A percentile compares a stretch with the other conserved stretches of the same genome.
Evolutionary conservation across 345 rosid species (phyloP).

Genomic region (Aquilaria yunnanensis): DNA sequence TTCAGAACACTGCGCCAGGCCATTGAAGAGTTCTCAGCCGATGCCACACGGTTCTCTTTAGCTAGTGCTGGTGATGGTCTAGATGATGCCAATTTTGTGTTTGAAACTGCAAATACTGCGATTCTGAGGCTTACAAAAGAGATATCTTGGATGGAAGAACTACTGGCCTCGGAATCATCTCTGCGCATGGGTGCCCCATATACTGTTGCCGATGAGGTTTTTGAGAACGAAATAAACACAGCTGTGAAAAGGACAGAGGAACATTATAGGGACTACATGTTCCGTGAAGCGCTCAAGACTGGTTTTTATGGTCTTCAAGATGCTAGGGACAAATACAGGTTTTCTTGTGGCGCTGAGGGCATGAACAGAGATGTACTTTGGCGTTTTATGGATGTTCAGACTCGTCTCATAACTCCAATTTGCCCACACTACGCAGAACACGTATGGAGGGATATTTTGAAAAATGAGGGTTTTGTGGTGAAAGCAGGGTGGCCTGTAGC

Average conservation of each 20-base stretch:
- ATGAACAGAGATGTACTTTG: slow-evolving; percentile 64
- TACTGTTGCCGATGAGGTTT: slow-evolving; percentile 78
- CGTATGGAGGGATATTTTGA: slow-evolving; percentile 84
- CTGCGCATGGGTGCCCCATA: slow-evolving; percentile 65
- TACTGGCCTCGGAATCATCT: slow-evolving; percentile 55
- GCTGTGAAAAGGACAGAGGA: slow-evolving; percentile 70
- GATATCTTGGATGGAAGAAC: slow-evolving; percentile 90
- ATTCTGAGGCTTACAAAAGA: slow-evolving; percentile 84
- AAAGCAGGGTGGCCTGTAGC: slow-evolving; percentile 88
- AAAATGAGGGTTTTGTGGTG: slow-evolving; percentile 71
- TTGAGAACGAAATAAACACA: slow-evolving; percentile 81
- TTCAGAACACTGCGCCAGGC: slow-evolving; percentile 83
- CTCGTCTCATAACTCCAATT: slow-evolving; percentile 77
- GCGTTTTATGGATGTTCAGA: slow-evolving; percentile 89
- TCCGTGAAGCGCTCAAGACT: slow-evolving; percentile 83
- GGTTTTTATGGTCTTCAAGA: slow-evolving; percentile 94
- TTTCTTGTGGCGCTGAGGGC: slow-evolving; percentile 69
- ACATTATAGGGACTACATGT: slow-evolving; percentile 61
- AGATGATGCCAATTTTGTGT: slow-evolving; percentile 96
- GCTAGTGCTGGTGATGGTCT: slow-evolving; percentile 99
- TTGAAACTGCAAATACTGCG: slow-evolving; percentile 88
- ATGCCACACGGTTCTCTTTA: slow-evolving; percentile 76
- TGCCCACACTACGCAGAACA: slow-evolving; percentile 91
- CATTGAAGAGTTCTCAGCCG: slow-evolving; percentile 83
- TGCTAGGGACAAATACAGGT: slow-evolving; percentile 87